A percentile compares a stretch with the other conserved stretches of the same genome.
phyloP scores from a whole-genome alignment of 2,329 filamentous ascomycete species.

The Paecilomyces niveus region DNA sequence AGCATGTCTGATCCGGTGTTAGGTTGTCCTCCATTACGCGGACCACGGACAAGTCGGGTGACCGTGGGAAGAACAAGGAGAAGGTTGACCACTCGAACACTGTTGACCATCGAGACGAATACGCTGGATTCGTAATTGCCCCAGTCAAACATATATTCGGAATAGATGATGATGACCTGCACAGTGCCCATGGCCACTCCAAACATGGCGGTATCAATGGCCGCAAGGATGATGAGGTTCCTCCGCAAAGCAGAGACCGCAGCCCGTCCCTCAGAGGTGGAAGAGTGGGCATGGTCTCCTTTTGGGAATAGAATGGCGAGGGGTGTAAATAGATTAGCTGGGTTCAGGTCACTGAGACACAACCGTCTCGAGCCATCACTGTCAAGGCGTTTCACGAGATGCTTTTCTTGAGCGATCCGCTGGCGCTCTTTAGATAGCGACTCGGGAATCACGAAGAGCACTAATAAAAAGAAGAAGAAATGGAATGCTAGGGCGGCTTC shows the following conservation, averaged over 20 bases:
- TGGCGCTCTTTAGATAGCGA: constrained; percentile 72
- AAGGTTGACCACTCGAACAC: constrained; percentile 67
- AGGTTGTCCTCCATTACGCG: constrained; percentile 28
- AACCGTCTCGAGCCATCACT: constrained; percentile 23
- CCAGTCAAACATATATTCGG: constrained; percentile 75
- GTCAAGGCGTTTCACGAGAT: constrained; percentile 38
- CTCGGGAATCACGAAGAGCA: constrained; percentile 70
- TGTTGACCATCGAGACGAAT: constrained; percentile 75
- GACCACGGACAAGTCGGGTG: constrained; percentile 64
- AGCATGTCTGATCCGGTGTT: constrained; percentile 67
- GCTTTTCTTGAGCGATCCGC: constrained; percentile 61
- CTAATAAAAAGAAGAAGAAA: constrained; percentile 62
- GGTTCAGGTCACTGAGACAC: constrained; percentile 30
- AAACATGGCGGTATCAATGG: constrained; percentile 75
- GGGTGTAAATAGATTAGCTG: constrained; percentile 65
- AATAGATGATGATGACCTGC: constrained; percentile 78
- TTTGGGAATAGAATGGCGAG: constrained; percentile 71
- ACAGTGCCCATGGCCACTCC: constrained; percentile 74
- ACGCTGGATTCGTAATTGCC: constrained; percentile 69
- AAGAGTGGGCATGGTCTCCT: constrained; percentile 17
- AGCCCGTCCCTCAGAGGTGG: constrained; percentile 46
- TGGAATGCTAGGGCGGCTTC: constrained; percentile 72
- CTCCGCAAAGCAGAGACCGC: constrained; percentile 57
- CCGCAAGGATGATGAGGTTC: constrained; percentile 75
- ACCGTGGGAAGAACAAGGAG: constrained; percentile 68